phyloP scores from a whole-genome alignment of 2,329 filamentous ascomycete genomes.

The Seiridium cupressi region DNA sequence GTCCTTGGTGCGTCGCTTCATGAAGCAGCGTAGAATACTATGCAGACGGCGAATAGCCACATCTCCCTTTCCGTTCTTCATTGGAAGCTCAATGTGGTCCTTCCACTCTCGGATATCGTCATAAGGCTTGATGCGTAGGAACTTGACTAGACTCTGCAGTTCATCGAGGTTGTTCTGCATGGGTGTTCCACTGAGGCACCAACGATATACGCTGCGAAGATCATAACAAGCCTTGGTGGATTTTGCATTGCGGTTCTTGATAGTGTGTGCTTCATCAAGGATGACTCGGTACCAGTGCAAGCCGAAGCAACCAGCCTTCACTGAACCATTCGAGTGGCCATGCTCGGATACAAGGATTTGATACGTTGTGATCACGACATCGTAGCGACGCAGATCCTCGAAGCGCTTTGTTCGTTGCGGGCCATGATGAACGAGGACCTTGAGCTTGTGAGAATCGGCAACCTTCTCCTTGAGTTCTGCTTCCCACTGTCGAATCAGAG shows the following conservation, averaged over 20 bases:
- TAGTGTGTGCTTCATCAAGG: conserved; percentile 93
- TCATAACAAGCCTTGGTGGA: conserved; percentile 90
- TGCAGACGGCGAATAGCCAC: conserved; percentile 86
- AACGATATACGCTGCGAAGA: conserved; percentile 81
- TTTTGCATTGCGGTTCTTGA: conserved; percentile 98
- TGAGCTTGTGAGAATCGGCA: conserved; percentile 63
- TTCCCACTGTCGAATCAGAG: conserved; percentile 97
- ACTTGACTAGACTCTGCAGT: conserved; percentile 88
- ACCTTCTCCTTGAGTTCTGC: conserved; percentile 86
- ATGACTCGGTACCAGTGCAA: conserved; percentile 95
- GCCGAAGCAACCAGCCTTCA: conserved; percentile 82
- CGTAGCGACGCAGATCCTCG: conserved; percentile 76
- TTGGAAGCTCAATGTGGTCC: conserved; percentile 81
- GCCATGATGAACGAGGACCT: conserved; percentile 89
- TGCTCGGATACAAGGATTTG: conserved; percentile 93
- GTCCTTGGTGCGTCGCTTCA: conserved; percentile 98
- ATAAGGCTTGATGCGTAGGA: conserved; percentile 88
- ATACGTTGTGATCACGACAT: conserved; percentile 96
- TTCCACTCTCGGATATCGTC: conserved; percentile 86
- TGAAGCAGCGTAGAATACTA: conserved; percentile 84
- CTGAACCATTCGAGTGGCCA: conserved; percentile 61
- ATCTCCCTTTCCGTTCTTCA: conserved; percentile 87
- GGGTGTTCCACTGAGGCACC: conserved; percentile 94
- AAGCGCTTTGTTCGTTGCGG: conserved; percentile 77
- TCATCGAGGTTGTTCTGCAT: conserved; percentile 99